Conservation (phyloP, 352 stramenopile species). For the Phytophthora pistaciae region DNA sequence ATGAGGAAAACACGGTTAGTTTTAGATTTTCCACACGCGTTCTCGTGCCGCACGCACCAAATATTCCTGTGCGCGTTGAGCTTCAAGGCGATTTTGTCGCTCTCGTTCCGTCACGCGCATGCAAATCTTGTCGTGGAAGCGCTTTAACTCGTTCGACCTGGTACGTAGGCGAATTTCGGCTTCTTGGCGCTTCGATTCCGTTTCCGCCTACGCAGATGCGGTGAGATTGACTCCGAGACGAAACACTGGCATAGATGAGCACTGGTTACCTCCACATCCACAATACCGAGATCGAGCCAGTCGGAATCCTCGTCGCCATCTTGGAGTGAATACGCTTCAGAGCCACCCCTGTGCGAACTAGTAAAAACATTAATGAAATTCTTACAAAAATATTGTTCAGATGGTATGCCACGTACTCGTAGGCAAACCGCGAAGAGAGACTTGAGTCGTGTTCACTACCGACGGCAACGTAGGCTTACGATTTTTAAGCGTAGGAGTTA, state of each 20-base stretch:
- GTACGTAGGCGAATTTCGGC: constrained; percentile 39
- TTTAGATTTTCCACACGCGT: too few relatives aligned
- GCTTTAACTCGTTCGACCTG: constrained; percentile 54
- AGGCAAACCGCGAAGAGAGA: not conserved
- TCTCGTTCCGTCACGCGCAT: constrained; percentile 58
- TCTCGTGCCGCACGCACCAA: constrained; percentile 20
- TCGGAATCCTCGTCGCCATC: constrained; percentile 16
- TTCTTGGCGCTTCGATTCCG: constrained; percentile 44
- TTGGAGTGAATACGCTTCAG: not conserved
- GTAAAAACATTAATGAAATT: not conserved
- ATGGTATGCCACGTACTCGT: constrained; percentile 11
- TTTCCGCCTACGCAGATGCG: constrained; percentile 31
- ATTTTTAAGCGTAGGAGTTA: not conserved
- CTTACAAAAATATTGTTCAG: not conserved
- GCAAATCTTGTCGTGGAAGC: constrained; percentile 74
- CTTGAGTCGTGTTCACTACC: not conserved
- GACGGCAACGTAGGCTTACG: not conserved
- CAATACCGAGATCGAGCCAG: constrained; percentile 16
- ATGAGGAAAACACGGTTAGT: not conserved
- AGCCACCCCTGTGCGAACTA: not conserved
- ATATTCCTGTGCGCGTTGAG: constrained; percentile 29
- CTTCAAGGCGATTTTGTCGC: constrained; percentile 43
- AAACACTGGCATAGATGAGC: not conserved
- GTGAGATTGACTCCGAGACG: not conserved
- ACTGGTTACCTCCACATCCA: constrained; percentile 28